Percentiles rank a stretch among this genome's conserved stretches.
phyloP scores from a whole-genome alignment of 2,329 filamentous ascomycete genomes.

The Curvularia spicifera region DNA sequence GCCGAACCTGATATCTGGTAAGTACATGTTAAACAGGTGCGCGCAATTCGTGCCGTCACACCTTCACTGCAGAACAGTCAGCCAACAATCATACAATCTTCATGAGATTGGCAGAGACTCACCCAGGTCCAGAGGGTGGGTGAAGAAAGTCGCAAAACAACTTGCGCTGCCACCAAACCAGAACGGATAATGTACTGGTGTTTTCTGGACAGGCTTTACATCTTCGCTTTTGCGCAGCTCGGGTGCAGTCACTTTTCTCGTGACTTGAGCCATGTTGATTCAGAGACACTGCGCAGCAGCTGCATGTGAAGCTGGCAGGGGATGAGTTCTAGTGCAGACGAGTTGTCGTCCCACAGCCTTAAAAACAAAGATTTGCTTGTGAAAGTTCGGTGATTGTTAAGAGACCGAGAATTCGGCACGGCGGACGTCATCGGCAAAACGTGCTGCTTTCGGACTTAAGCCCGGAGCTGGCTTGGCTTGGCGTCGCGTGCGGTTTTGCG shows the following conservation, averaged over 20 bases:
- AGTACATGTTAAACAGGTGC: slow-evolving; percentile 20
- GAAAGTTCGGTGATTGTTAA: slow-evolving; percentile 34
- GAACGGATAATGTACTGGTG: slow-evolving; percentile 57
- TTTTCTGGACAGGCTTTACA: slow-evolving; percentile 41
- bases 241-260: slow-evolving; percentile 40
- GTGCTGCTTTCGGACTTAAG: slow-evolving; percentile 25
- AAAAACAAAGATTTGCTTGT: slow-evolving; percentile 17
- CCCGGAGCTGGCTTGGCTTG: slow-evolving; percentile 30
- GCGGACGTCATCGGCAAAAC: slow-evolving; percentile 38
- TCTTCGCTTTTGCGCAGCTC: slow-evolving; percentile 52
- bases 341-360: slow-evolving; percentile 5
- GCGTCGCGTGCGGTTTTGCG: slow-evolving; percentile 33
- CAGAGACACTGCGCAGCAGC: slow-evolving; percentile 2
- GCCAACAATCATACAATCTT: slow-evolving; percentile 15
- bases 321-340: neutral
- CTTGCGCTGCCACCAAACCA: slow-evolving; percentile 98
- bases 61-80: slow-evolving; percentile 53
- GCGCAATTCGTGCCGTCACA: slow-evolving; percentile 29
- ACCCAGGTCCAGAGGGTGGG: slow-evolving; percentile 92
- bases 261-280: slow-evolving; percentile 50
- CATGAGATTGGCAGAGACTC: slow-evolving; percentile 49
- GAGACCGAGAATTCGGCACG: slow-evolving; percentile 26
- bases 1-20: slow-evolving; percentile 68
- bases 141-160: slow-evolving; percentile 88
- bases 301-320: slow-evolving; percentile 37